A percentile compares a stretch with the other conserved stretches of the same genome.
phyloP scores from a whole-genome alignment of 306 rosid genomes.

The Inga oerstediana region DNA sequence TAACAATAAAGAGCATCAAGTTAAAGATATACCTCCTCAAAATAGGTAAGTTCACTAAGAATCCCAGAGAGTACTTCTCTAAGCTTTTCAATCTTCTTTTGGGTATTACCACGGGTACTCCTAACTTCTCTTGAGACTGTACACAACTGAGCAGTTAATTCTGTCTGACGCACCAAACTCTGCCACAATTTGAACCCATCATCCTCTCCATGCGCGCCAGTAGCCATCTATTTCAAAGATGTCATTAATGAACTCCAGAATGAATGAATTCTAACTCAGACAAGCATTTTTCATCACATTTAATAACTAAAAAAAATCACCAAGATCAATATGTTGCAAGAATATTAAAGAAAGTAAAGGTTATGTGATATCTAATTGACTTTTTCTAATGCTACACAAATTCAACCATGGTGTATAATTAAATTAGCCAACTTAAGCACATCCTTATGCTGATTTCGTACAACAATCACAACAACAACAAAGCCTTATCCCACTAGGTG shows the following conservation, averaged over 20 bases:
- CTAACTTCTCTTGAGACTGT: constrained; percentile 90
- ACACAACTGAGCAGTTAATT: constrained; percentile 92
- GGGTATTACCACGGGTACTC: constrained; percentile 92
- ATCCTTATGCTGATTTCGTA: constrained; percentile 19
- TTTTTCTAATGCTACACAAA: constrained; percentile 9
- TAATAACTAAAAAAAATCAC: constrained; percentile 6
- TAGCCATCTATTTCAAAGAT: constrained; percentile 55
- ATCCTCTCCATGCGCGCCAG: constrained; percentile 75
- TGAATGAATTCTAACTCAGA: constrained; percentile 21
- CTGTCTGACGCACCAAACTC: constrained; percentile 95
- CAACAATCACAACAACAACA: too few relatives aligned
- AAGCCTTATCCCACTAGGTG: too few relatives aligned
- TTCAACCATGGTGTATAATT: constrained; percentile 20
- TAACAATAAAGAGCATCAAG: constrained; percentile 15
- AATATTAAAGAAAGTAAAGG: neutral
- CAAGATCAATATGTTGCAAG: constrained; percentile 20
- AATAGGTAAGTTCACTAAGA: constrained; percentile 90
- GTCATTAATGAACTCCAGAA: constrained; percentile 35
- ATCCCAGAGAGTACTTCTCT: constrained; percentile 95
- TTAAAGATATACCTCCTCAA: constrained; percentile 80
- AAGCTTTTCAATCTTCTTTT: constrained; percentile 96
- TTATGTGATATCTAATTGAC: constrained; percentile 7
- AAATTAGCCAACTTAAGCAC: constrained; percentile 12
- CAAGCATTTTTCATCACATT: constrained; percentile 19
- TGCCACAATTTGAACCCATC: constrained; percentile 95